phyloP scores from a whole-genome alignment of 805 yeast genomes.

The Metschnikowia continentalis region DNA sequence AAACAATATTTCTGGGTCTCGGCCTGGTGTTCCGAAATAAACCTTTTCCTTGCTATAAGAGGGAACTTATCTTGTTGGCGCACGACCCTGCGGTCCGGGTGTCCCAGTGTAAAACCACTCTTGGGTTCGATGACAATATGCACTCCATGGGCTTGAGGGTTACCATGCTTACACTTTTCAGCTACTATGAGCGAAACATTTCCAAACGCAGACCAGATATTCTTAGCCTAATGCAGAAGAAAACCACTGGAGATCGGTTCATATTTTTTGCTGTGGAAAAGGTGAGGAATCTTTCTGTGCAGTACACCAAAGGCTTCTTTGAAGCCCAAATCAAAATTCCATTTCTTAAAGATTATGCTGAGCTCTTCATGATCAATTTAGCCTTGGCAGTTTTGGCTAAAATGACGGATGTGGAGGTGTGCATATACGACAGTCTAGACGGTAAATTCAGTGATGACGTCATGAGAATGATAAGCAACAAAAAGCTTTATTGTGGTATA shows the following conservation, averaged over 20 bases:
- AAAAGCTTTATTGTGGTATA: constrained; percentile 5
- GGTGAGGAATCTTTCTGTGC: constrained; percentile 1
- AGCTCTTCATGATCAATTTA: background rate
- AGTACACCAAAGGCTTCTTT: constrained; percentile 5
- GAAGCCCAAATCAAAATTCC: background rate
- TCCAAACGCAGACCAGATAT: background rate
- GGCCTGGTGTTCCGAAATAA: constrained; percentile 12
- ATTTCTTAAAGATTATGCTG: background rate
- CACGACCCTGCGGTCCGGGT: constrained; percentile 18
- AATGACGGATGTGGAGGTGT: background rate
- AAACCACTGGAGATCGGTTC: background rate
- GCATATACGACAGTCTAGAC: background rate
- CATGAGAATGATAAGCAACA: constrained; percentile 2
- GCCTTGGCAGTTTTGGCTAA: background rate
- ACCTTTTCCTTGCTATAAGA: constrained; percentile 24
- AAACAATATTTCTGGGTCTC: constrained; percentile 28
- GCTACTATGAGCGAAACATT: background rate
- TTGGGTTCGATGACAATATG: constrained; percentile 21
- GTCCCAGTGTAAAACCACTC: constrained; percentile 7
- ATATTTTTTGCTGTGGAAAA: background rate
- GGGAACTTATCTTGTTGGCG: constrained; percentile 24
- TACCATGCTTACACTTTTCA: constrained; percentile 3
- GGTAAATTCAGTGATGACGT: background rate
- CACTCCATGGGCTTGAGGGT: constrained; percentile 28
- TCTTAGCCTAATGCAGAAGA: background rate